A percentile compares a stretch with the other conserved stretches of the same genome.
Conservation (phyloP, 257 asterid genomes). For the Coffea canephora region DNA sequence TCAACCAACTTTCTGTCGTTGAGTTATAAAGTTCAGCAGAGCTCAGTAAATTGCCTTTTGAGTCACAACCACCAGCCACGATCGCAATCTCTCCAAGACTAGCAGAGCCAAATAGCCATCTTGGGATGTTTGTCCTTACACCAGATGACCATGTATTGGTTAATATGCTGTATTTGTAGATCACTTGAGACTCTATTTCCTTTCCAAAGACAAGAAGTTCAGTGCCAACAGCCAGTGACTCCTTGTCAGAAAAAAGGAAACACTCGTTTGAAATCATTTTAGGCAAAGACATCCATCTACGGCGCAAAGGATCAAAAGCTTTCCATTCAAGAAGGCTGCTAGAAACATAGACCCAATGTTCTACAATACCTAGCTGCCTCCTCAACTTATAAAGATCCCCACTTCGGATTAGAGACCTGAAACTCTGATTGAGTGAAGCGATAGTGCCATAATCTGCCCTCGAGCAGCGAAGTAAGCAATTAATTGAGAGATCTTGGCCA, state of each 20-base stretch:
- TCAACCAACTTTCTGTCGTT: constrained; percentile 52
- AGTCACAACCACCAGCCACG: constrained; percentile 79
- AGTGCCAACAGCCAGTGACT: constrained; percentile 44
- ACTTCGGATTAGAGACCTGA: constrained; percentile 34
- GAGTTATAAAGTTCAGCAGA: constrained; percentile 71
- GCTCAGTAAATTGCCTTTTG: constrained; percentile 48
- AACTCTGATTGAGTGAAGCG: constrained; percentile 32
- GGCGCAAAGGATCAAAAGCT: constrained; percentile 36
- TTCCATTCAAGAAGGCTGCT: constrained; percentile 39
- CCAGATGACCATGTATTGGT: constrained; percentile 33
- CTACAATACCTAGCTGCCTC: constrained; percentile 28
- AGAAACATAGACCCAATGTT: constrained; percentile 44
- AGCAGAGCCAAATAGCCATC: constrained; percentile 69
- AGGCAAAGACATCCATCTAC: constrained; percentile 41
- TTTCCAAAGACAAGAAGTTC: constrained; percentile 46
- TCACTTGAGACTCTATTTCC: constrained; percentile 28
- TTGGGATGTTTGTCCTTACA: constrained; percentile 24
- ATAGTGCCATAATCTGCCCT: constrained; percentile 32
- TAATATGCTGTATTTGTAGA: constrained; percentile 32
- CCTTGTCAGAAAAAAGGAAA: constrained; percentile 41
- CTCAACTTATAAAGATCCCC: constrained; percentile 38
- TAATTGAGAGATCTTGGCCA: constrained; percentile 37
- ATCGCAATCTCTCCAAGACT: constrained; percentile 77
- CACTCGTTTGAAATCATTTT: constrained; percentile 30
- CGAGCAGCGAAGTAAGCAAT: constrained; percentile 30